These are phyloP conservation scores for Anethum foeniculum DNA, from an alignment of 140 eudicot genomes.

Conservation along the genomic window DNA sequence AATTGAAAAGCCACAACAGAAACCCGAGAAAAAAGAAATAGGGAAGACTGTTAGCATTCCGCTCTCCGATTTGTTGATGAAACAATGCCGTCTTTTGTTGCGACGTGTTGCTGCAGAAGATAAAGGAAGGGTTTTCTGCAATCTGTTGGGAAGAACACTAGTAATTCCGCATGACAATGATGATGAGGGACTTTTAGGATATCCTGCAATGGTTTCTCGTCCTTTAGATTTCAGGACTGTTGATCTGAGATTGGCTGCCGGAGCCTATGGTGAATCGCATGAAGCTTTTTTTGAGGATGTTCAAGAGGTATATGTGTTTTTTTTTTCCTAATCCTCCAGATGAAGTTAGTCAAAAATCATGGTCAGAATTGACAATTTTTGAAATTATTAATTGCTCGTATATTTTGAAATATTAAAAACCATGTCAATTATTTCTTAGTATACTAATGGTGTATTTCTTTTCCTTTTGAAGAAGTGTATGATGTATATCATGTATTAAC, in stretches of 20 bases:
- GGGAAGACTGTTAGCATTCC: constrained; percentile 33
- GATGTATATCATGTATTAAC: neutral
- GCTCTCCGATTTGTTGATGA: constrained; percentile 61
- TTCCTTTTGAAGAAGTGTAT: neutral
- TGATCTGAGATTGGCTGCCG: constrained; percentile 78
- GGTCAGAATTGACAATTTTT: neutral
- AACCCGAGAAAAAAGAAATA: constrained; percentile 67
- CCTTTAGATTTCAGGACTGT: constrained; percentile 89
- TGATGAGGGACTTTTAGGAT: constrained; percentile 81
- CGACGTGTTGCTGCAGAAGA: constrained; percentile 63
- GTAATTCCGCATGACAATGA: constrained; percentile 63
- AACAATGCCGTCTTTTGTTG: constrained; percentile 72
- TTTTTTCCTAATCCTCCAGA: neutral
- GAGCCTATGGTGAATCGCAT: constrained; percentile 73
- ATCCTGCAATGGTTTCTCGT: constrained; percentile 92
- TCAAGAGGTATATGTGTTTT: constrained; percentile 56
- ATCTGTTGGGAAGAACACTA: constrained; percentile 60
- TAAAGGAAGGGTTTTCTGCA: constrained; percentile 69
- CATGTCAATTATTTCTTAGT: neutral
- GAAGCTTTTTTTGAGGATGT: constrained; percentile 90
- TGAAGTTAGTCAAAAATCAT: neutral
- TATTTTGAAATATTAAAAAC: neutral
- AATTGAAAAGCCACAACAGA: constrained; percentile 41
- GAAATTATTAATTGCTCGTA: neutral
- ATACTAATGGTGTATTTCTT: neutral